These are phyloP conservation scores for Meyerozyma sp. DNA, from an alignment of 1,139 yeast genomes.

Conservation along the genomic window DNA sequence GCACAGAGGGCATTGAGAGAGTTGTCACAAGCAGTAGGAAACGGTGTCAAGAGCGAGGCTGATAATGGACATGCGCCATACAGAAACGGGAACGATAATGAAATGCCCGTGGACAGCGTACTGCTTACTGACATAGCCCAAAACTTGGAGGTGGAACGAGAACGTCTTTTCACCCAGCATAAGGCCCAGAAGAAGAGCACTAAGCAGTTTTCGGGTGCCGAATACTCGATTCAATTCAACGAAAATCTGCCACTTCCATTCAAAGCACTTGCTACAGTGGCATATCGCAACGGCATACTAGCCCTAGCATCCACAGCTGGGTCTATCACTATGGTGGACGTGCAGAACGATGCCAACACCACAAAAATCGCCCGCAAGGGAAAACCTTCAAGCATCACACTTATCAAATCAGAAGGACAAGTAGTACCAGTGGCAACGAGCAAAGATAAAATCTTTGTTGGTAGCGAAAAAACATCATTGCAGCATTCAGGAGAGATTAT, in stretches of 20 bases:
- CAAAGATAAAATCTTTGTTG: neutral
- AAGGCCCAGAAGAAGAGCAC: conserved; percentile 30
- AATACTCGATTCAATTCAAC: neutral
- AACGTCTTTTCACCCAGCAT: conserved; percentile 35
- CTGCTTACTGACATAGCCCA: conserved; percentile 6
- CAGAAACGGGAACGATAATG: neutral
- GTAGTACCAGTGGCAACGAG: neutral
- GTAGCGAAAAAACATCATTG: conserved; percentile 6
- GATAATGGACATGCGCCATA: neutral
- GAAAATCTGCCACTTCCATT: neutral
- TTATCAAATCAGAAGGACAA: neutral
- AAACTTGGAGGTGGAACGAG: conserved; percentile 28
- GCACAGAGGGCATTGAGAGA: conserved; percentile 55
- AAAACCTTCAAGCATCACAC: neutral
- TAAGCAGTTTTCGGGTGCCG: neutral
- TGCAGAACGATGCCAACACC: neutral
- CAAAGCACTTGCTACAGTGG: neutral
- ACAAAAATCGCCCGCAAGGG: neutral
- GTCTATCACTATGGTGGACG: neutral
- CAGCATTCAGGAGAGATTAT: conserved; percentile 10
- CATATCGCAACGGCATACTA: neutral
- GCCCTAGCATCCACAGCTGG: neutral
- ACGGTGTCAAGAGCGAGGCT: neutral
- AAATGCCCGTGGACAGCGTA: neutral
- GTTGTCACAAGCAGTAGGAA: conserved; percentile 29